A percentile compares a stretch with the other conserved stretches of the same genome.
Conservation (phyloP, 352 stramenopile genomes). For the Aphanomyces stellatus region DNA sequence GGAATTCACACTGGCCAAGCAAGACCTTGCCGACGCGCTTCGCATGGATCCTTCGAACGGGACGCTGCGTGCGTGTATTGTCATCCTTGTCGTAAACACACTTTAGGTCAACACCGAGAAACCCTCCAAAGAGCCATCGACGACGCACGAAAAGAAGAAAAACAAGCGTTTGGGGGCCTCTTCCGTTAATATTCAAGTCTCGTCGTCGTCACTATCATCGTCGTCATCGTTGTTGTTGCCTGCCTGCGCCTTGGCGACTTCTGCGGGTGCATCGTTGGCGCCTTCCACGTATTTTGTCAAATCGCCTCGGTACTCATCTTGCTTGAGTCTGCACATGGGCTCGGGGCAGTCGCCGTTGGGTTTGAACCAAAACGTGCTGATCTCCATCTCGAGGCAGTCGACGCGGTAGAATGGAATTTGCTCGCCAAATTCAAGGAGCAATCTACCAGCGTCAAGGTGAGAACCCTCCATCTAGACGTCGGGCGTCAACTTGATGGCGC, state of each 20-base stretch:
- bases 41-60: not conserved
- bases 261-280: not conserved
- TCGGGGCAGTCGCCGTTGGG: not conserved
- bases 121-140: not conserved
- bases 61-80: not conserved
- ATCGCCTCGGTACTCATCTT: not conserved
- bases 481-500: not conserved
- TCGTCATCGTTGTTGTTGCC: not conserved
- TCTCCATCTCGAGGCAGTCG: not conserved
- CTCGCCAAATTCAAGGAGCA: slow-evolving; percentile 5
- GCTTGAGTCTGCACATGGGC: not conserved
- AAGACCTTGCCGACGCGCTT: not conserved
- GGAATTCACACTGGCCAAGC: slow-evolving; percentile 43
- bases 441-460: not conserved
- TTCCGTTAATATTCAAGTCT: not conserved
- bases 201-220: not conserved
- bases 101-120: not conserved
- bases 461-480: not conserved
- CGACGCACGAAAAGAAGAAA: not conserved
- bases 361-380: slow-evolving; percentile 11
- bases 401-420: slow-evolving; percentile 5
- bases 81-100: not conserved
- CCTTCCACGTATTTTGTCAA: not conserved
- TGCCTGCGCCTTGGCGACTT: not conserved
- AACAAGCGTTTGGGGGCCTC: not conserved